A percentile compares a stretch with the other conserved stretches of the same genome.
Evolutionary conservation across 495 filamentous ascomycete genomes (phyloP).

Genomic region (Penicillium canariense): DNA sequence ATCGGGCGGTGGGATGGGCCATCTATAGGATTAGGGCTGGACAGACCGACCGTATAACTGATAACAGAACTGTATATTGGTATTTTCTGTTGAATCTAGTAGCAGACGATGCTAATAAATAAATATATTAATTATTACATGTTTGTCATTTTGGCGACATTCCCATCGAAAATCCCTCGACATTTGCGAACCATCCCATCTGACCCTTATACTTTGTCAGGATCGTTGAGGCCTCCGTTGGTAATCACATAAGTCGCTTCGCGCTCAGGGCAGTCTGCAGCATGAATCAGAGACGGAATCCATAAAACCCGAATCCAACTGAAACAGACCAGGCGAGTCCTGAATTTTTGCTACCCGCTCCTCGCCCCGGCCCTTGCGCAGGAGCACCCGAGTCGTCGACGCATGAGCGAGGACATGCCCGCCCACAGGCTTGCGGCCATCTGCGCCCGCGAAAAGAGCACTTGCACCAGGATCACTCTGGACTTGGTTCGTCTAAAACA

Average conservation of each 20-base stretch:
- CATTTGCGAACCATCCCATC: background rate
- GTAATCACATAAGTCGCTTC: conserved; percentile 81
- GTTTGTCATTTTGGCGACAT: background rate
- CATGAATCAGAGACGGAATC: background rate
- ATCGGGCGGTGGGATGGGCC: conserved; percentile 12
- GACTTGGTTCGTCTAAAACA: conserved; percentile 70
- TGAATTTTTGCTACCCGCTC: conserved; percentile 79
- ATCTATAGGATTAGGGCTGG: conserved; percentile 10
- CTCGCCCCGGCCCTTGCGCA: conserved; percentile 75
- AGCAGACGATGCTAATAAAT: background rate
- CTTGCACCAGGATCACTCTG: conserved; percentile 78
- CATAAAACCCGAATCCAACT: background rate
- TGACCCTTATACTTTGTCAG: conserved; percentile 49
- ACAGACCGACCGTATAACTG: background rate
- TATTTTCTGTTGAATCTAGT: background rate
- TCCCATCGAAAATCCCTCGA: background rate
- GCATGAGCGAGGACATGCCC: conserved; percentile 81
- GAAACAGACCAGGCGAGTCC: conserved; percentile 64
- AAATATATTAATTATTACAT: background rate
- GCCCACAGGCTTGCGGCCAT: conserved; percentile 72
- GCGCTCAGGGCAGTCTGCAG: conserved; percentile 66
- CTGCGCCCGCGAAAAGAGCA: conserved; percentile 74
- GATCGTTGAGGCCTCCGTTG: conserved; percentile 72
- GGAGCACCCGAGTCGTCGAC: conserved; percentile 68
- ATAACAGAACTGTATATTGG: background rate